phyloP scores from a whole-genome alignment of 805 yeast genomes.

The Metschnikowia bowlesiae region DNA sequence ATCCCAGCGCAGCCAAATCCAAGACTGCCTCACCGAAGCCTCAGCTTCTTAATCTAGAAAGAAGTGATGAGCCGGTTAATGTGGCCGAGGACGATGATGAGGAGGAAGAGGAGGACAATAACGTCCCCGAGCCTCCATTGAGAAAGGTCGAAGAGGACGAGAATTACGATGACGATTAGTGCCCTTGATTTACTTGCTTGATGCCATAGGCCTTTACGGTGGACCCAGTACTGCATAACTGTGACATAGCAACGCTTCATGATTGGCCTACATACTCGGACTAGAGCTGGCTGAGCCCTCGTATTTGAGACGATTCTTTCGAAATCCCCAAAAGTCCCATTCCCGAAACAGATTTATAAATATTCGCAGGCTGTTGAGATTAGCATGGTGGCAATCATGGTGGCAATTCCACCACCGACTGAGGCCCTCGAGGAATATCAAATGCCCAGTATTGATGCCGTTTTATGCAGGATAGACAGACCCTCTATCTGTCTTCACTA shows the following conservation, averaged over 20 bases:
- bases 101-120: slow-evolving; percentile 22
- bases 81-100: slow-evolving; percentile 23
- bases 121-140: slow-evolving; percentile 41
- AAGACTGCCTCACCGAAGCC: background rate
- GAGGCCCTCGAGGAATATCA: too few relatives aligned
- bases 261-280: too few relatives aligned
- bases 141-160: slow-evolving; percentile 45
- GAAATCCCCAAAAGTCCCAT: too few relatives aligned
- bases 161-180: slow-evolving; percentile 40
- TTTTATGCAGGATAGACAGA: background rate
- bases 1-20: background rate
- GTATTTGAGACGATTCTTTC: too few relatives aligned
- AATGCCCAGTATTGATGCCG: background rate
- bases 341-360: too few relatives aligned
- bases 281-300: too few relatives aligned
- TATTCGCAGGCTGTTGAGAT: too few relatives aligned
- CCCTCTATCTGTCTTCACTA: slow-evolving; percentile 12
- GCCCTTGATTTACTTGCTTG: background rate
- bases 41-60: slow-evolving; percentile 1
- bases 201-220: background rate
- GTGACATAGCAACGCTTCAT: background rate
- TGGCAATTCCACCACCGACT: too few relatives aligned
- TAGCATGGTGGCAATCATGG: too few relatives aligned
- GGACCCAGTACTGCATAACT: background rate
- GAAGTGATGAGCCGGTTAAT: slow-evolving; percentile 1